Evolutionary conservation across 2,329 filamentous ascomycete genomes (phyloP).

Genomic region (Colletotrichum endophyticum): DNA sequence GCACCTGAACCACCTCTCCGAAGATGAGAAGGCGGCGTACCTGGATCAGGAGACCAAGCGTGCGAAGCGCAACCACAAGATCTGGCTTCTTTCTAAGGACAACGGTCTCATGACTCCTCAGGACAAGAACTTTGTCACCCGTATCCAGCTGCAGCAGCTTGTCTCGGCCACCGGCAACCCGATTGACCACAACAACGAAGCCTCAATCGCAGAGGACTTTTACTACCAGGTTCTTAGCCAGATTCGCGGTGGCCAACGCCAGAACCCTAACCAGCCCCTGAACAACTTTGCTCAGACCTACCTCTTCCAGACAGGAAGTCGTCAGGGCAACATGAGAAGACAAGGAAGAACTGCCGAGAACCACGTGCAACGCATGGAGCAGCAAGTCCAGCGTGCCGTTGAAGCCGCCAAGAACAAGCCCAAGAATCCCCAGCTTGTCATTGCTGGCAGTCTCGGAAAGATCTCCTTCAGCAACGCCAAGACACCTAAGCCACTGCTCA

Average conservation of each 20-base stretch:
- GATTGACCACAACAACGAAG: conserved; percentile 79
- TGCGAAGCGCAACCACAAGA: conserved; percentile 98
- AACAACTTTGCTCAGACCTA: conserved; percentile 99
- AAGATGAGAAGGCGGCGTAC: conserved; percentile 83
- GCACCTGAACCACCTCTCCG: conserved; percentile 71
- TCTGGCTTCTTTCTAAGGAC: conserved; percentile 88
- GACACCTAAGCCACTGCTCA: conserved; percentile 92
- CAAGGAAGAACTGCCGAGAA: conserved; percentile 88
- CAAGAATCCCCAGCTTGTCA: conserved; percentile 96
- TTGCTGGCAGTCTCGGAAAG: conserved; percentile 95
- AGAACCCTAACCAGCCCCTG: conserved; percentile 90
- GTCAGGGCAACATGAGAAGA: conserved; percentile 75
- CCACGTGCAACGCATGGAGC: conserved; percentile 98
- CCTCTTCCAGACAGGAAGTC: conserved; percentile 89
- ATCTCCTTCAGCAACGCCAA: conserved; percentile 99
- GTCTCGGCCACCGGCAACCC: conserved; percentile 90
- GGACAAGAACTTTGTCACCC: conserved; percentile 99
- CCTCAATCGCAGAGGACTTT: conserved; percentile 88
- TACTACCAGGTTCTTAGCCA: conserved; percentile 98
- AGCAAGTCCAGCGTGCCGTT: conserved; percentile 96
- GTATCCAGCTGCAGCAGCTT: conserved; percentile 95
- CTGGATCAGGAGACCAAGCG: conserved; percentile 91
- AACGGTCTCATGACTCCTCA: conserved; percentile 99
- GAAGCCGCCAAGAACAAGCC: conserved; percentile 97
- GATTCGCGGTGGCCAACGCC: conserved; percentile 86